These are phyloP conservation scores for Trichoderma cornu-damae DNA, from an alignment of 2,329 filamentous ascomycete species.

Conservation along the genomic window DNA sequence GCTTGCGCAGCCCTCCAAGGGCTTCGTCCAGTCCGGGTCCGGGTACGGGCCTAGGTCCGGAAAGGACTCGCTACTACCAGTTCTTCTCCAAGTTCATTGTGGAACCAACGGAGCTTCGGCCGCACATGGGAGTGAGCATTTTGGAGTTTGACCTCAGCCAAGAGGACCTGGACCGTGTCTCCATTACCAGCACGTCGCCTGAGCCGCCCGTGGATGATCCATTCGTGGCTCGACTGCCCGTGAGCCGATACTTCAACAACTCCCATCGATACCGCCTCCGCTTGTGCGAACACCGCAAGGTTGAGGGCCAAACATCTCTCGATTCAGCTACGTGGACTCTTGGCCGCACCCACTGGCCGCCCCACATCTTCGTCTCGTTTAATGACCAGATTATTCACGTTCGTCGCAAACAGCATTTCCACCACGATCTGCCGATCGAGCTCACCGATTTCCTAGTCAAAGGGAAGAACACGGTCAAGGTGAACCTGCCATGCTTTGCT, in stretches of 20 bases:
- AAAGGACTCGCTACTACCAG: constrained; percentile 48
- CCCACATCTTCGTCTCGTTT: constrained; percentile 61
- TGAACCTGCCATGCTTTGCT: constrained; percentile 39
- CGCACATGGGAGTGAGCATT: constrained; percentile 36
- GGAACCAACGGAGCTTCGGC: constrained; percentile 38
- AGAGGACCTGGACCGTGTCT: constrained; percentile 34
- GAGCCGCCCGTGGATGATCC: constrained; percentile 27
- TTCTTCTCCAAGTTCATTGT: constrained; percentile 49
- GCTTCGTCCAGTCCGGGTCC: constrained; percentile 26
- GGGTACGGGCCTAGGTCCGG: not conserved
- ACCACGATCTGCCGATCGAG: constrained; percentile 71
- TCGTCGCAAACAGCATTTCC: constrained; percentile 65
- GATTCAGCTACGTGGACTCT: constrained; percentile 56
- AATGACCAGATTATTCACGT: constrained; percentile 56
- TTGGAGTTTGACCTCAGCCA: constrained; percentile 45
- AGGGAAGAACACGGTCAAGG: constrained; percentile 58
- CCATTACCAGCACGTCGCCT: constrained; percentile 25
- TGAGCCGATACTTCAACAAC: constrained; percentile 43
- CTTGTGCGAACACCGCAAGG: constrained; percentile 43
- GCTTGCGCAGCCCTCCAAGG: constrained; percentile 45
- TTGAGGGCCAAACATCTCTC: constrained; percentile 22
- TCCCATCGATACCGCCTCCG: constrained; percentile 64
- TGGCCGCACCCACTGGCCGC: constrained; percentile 65
- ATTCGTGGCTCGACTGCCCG: constrained; percentile 28
- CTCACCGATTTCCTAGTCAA: constrained; percentile 55